phyloP scores from a whole-genome alignment of 768 basidiomycete genomes.

The Lactarius psammicola region DNA sequence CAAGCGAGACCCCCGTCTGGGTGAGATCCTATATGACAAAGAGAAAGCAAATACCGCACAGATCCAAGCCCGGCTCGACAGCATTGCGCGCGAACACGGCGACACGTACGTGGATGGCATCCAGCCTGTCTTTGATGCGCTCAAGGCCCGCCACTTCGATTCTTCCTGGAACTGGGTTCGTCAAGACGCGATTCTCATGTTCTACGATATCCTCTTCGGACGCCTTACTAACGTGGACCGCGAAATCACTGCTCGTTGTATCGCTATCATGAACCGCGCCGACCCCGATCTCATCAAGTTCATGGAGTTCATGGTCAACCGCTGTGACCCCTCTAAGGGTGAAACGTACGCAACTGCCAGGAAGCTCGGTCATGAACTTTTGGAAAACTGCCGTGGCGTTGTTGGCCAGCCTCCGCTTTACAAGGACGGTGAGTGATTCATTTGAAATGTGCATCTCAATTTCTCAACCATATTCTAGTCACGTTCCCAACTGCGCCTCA shows the following conservation, averaged over 20 bases:
- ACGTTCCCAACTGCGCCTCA: conserved; percentile 98
- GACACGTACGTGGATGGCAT: conserved; percentile 93
- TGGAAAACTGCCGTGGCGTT: conserved; percentile 89
- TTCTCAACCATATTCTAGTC: conserved; percentile 45
- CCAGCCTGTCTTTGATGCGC: conserved; percentile 88
- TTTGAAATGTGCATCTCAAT: neutral
- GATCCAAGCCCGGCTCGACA: conserved; percentile 85
- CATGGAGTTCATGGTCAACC: conserved; percentile 95
- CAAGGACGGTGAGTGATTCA: conserved; percentile 75
- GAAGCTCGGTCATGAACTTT: conserved; percentile 93
- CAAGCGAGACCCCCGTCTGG: conserved; percentile 87
- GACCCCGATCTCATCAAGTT: conserved; percentile 88
- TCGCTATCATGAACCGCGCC: conserved; percentile 95
- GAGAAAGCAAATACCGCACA: conserved; percentile 72
- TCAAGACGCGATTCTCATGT: conserved; percentile 95
- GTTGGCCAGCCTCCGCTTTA: conserved; percentile 84
- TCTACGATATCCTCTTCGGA: conserved; percentile 97
- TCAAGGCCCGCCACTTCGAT: conserved; percentile 97
- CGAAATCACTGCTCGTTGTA: conserved; percentile 95
- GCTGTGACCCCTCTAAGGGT: conserved; percentile 74
- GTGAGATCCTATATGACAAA: conserved; percentile 84
- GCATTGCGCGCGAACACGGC: conserved; percentile 88
- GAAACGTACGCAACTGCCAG: conserved; percentile 95
- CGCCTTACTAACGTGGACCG: conserved; percentile 91
- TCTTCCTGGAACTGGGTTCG: conserved; percentile 99